Evolutionary conservation across 768 basidiomycete genomes (phyloP), one percentile per base, ranked within the genome.

Genomic region (Dacryopinax spathularia): DNA sequence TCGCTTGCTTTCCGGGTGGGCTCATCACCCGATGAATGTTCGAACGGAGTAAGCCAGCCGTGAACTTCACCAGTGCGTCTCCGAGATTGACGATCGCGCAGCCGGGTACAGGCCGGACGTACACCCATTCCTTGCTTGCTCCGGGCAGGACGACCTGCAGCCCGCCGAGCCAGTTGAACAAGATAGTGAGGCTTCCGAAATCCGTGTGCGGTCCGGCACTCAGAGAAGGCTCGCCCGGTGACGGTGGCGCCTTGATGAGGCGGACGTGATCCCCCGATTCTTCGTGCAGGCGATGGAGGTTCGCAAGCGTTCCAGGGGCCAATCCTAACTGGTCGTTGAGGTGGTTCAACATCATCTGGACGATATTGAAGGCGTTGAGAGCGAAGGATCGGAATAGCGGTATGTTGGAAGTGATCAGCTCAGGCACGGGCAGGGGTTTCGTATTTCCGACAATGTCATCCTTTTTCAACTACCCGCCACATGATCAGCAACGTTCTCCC

Each of bases 1-100:
- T 70, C 1, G 74, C 73, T 71, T 89, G 87, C 2, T 72, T 66
- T 6, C 82, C 81, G 0, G 86, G 86, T 0, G 87, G 82, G 48
- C 48, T 56, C 79, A 85, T 75, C 5, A 85, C 84, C 34, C 84
- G 79, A 68, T 86, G 85, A 18, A 85, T 73, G 68, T 83, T 84
- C 5, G 84, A 86, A 16, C 81, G 77, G 25, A 86, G 76, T 60
- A 85, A 81, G 1, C 84, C 83, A 1, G 83, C 84, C 33, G 83
- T 85, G 68, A 86, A 81, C 35, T 85, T 71, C 1, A 81, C 72
- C 61, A 87, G 73, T 0, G 84, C 82, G 63, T 86, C 85, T 3
- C 84, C 85, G 7, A 84, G 65, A 64, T 84, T 85, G 71, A 84
- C 84, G 33, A 85, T 76, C 13, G 82, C 82, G 64, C 82, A 80